These are phyloP conservation scores for Saccharomycopsis fermentans DNA, from an alignment of 805 yeast species.

Conservation along the genomic window DNA sequence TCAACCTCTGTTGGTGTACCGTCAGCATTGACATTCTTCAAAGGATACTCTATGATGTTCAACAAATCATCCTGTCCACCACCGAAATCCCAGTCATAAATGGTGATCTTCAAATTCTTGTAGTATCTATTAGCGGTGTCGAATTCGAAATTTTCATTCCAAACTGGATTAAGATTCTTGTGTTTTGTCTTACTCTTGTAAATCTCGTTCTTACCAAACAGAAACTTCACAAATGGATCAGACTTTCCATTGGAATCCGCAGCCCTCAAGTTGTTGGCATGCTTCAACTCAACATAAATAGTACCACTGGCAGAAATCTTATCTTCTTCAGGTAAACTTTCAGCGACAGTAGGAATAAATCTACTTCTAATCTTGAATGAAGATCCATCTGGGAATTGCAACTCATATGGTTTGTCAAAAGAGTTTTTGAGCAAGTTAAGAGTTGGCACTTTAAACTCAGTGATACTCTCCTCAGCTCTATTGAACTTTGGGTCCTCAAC, in stretches of 20 bases:
- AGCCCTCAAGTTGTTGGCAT: slow-evolving; percentile 61
- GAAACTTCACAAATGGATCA: slow-evolving; percentile 73
- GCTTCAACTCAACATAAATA: slow-evolving; percentile 47
- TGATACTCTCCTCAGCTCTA: slow-evolving; percentile 46
- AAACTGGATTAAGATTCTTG: slow-evolving; percentile 82
- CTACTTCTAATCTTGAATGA: slow-evolving; percentile 51
- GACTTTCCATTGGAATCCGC: slow-evolving; percentile 92
- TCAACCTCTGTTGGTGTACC: slow-evolving; percentile 38
- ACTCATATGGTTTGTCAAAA: slow-evolving; percentile 48
- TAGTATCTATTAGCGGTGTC: slow-evolving; percentile 53
- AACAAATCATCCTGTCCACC: slow-evolving; percentile 74
- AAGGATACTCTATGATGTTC: slow-evolving; percentile 51
- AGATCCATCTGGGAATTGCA: slow-evolving; percentile 42
- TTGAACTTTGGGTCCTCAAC: slow-evolving; percentile 44
- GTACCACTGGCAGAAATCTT: slow-evolving; percentile 66
- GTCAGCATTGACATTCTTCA: slow-evolving; percentile 53
- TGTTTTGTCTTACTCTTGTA: slow-evolving; percentile 72
- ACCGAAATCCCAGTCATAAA: slow-evolving; percentile 91
- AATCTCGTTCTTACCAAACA: slow-evolving; percentile 52
- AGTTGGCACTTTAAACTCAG: slow-evolving; percentile 59
- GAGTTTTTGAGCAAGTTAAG: slow-evolving; percentile 51
- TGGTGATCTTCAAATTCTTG: slow-evolving; percentile 45
- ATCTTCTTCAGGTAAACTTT: slow-evolving; percentile 62
- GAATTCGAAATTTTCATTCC: slow-evolving; percentile 62
- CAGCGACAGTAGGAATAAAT: slow-evolving; percentile 66